Evolutionary conservation across 441 rosid species (phyloP), one percentile per base, ranked within the genome.

Genomic region (Rhodomyrtus psidioides): DNA sequence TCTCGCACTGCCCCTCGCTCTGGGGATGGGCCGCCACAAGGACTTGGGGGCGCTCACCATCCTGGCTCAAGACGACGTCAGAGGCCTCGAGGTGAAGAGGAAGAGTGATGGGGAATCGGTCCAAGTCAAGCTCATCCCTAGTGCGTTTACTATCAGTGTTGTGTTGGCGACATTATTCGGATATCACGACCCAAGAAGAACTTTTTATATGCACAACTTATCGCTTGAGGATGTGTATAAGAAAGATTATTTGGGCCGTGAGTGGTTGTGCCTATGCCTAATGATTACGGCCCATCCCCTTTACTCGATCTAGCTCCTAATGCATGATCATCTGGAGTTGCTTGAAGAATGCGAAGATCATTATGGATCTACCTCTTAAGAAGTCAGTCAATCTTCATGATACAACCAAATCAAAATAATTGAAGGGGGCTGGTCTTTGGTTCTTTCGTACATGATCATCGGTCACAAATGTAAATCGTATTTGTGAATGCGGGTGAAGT

Each of bases 41-140:
- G 94, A 92, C 54, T 92, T 86, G 4, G 93, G 92, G 28, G 92
- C 90, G 79, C 81, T 92, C 16, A 92, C 94, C 23, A 87, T 92
- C 74, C 88, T 92, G 59, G 90, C 91, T 9, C 94, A 94, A 70
- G 96, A 93, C 88, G 89, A 87, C 84, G 94, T 92, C 7, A 93
- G 93, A 82, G 94, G 95, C 5, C 83, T 93, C 46, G 90, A 94
- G 86, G 90, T 94, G 24, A 88, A 88, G 83, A 90, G 92, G 42
- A 93, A 93, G 90, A 91, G 93, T 1, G 94, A 93, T 85, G 95
- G 95, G 15, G 90, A 91, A 81, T 94, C 95, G 96, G 86, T 94
- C 74, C 83, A 88, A 21, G 90, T 94, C 39, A 88, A 84, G 79
- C 95, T 94, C 2, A 86, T 59, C 81, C 89, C 83, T 0, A 82